Evolutionary conservation across 768 basidiomycete genomes (phyloP), one percentile per base, ranked within the genome.

Genomic region (Tricholoma bakamatsutake): DNA sequence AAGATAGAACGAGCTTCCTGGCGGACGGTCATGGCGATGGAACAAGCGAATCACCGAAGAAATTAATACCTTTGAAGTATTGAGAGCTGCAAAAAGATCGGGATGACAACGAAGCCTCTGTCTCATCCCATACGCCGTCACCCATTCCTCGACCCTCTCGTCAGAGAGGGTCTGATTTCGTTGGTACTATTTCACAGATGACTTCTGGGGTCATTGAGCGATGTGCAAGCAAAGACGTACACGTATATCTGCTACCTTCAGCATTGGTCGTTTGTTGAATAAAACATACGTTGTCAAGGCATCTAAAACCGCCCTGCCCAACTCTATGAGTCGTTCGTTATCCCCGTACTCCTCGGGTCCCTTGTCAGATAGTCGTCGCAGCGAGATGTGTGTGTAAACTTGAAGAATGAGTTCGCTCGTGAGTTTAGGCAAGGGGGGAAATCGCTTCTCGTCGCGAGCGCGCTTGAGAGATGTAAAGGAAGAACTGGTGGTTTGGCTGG

Each of bases 361-460:
- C 60, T 67, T 68, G 21, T 60, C 70, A 37, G 61, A 59, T 59
- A 61, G 68, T 63, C 66, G 76, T 50, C 81, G 76, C 50, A 90
- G 73, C 17, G 86, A 86, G 61, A 69, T 76, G 65, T 90, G 88
- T 11, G 85, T 88, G 62, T 80, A 88, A 52, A 88, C 83, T 61
- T 86, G 80, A 52, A 90, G 77, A 60, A 83, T 71, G 35, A 82
- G 70, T 50, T 85, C 80, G 30, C 73, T 72, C 55, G 57, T 62
- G 49, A 81, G 71, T 64, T 72, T 75, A 45, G 82, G 87, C 57
- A 81, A 65, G 21, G 71, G 71, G 50, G 77, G 80, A 51, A 70
- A 48, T 52, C 49, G 61, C 33, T 60, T 59, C 51, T 18, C 27
- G 34, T 56, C 58, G 10, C 60, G 54, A 34, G 54, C 53, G 43